These are phyloP conservation scores for Phytophthora colocasiae DNA, from an alignment of 352 stramenopile genomes.

Conservation along the genomic window DNA sequence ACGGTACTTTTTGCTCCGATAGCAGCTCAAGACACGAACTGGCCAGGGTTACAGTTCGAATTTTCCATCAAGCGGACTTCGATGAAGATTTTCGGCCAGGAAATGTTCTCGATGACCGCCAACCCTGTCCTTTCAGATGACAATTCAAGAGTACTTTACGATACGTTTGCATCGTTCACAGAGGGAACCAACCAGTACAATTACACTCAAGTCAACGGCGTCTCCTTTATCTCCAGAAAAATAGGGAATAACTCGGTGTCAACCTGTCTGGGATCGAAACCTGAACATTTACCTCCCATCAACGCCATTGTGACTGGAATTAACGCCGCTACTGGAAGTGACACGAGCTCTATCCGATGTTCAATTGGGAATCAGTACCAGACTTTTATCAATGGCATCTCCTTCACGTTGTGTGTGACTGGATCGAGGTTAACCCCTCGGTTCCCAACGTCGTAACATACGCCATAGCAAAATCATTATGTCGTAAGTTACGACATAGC, in stretches of 20 bases:
- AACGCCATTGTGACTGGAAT: constrained; percentile 18
- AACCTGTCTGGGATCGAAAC: background rate
- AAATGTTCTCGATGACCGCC: constrained; percentile 16
- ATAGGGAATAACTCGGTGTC: background rate
- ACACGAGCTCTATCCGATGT: constrained; percentile 4
- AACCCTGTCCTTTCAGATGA: constrained; percentile 26
- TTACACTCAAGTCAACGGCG: constrained; percentile 32
- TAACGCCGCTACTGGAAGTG: background rate
- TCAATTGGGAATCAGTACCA: constrained; percentile 5
- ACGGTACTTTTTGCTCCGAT: no score
- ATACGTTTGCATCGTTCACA: constrained; percentile 20
- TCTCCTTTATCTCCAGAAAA: constrained; percentile 2
- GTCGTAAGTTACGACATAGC: no score
- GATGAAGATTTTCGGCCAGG: no score
- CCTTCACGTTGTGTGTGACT: constrained; percentile 7
- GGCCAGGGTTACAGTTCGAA: no score
- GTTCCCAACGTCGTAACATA: no score
- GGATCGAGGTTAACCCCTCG: constrained; percentile 8
- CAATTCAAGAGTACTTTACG: constrained; percentile 30
- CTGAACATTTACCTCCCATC: constrained; percentile 1
- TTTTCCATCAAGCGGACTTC: no score
- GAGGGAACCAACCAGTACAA: constrained; percentile 24
- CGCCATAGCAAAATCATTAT: no score
- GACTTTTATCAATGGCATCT: constrained; percentile 5
- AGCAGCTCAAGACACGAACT: no score